A percentile compares a stretch with the other conserved stretches of the same genome.
Evolutionary conservation across 1,284 basidiomycete species (phyloP).

Genomic region (Cryptococcus depauperatus): DNA sequence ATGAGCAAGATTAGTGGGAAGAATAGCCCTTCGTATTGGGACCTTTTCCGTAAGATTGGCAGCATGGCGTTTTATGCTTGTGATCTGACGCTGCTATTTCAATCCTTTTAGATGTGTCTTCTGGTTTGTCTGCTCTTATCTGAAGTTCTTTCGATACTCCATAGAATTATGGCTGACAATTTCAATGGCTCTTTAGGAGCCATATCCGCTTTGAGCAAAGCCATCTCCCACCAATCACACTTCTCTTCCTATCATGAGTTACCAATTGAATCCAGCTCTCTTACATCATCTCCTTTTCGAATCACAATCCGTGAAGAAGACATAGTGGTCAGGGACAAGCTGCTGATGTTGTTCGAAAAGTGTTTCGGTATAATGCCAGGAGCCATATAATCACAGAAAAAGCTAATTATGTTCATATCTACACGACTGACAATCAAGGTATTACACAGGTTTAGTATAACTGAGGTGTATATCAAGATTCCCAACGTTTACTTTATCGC

Average conservation of each 20-base stretch:
- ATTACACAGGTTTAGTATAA: no score
- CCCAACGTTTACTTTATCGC: no score
- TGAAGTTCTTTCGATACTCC: no score
- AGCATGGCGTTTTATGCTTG: slow-evolving; percentile 2
- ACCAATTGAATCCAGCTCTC: not conserved
- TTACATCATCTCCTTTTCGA: not conserved
- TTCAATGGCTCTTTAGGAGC: slow-evolving; percentile 13
- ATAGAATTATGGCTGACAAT: no score
- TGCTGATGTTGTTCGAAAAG: slow-evolving; percentile 10
- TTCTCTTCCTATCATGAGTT: not conserved
- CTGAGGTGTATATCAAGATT: no score
- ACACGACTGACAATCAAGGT: no score
- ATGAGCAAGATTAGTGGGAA: slow-evolving; percentile 31
- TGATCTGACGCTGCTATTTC: not conserved
- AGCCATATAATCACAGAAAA: no score
- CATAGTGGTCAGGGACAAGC: slow-evolving; percentile 10
- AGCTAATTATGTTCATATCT: no score
- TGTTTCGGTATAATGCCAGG: slow-evolving; percentile 10
- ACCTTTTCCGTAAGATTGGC: slow-evolving; percentile 31
- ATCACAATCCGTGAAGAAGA: slow-evolving; percentile 10
- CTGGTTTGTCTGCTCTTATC: no score
- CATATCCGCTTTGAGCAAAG: slow-evolving; percentile 14
- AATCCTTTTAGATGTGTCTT: slow-evolving; percentile 16
- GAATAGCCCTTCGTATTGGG: slow-evolving; percentile 37
- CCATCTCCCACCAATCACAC: slow-evolving; percentile 5